Base-by-base conservation (phyloP, 176 grass and related monocot genomes). In the Rhipidocladum racemiflorum region DNA sequence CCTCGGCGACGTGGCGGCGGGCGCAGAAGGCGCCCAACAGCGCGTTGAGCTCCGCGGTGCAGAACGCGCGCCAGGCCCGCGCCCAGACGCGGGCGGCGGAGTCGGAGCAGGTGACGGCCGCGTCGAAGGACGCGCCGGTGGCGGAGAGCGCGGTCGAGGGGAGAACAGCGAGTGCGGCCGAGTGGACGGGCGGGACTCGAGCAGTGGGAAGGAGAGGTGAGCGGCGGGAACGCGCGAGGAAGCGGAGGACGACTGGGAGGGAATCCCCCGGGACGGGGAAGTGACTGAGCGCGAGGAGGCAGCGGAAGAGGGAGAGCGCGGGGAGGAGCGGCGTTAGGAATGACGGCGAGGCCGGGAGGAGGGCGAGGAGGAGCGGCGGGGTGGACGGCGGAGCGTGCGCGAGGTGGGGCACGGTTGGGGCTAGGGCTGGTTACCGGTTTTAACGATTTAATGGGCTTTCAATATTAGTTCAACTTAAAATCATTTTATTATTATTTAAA, bases 11-110 rank as follows among this genome's bases (percentile, higher is more conserved):
- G 59, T 82, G 85, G 48, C 89, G 85, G 7, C 77, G 87, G 48
- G 86, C 36, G 76, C 89, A 94, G 87, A 92, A 94, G 42, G 86
- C 77, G 27, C 95, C 84, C 53, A 94, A 81, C 77, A 97, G 85
- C 55, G 86, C 89, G 46, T 91, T 88, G 64, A 97, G 89, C 88
- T 97, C 92, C 51, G 85, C 77, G 59, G 81, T 83, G n/a, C 88
- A 88, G 59, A 92, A 97, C 1, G 60, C 57, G 7, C 89, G 69
- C 32, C 94, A 86, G 1, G 85, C 94, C 48, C 61, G 76, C 38
- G 69, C 92, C 92, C 94, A 97, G 24, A 87, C 76, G 20, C 67
- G 55, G 30, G 91, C 86, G 29, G 88, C 84, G 10, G 81, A 85
- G 45, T 85, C 91, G 82, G 92, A 94, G 88, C 84, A 80, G 61